Evolutionary conservation across 1,139 yeast genomes (phyloP), one percentile per base, ranked within the genome.

Genomic region (Candida tunisiensis): DNA sequence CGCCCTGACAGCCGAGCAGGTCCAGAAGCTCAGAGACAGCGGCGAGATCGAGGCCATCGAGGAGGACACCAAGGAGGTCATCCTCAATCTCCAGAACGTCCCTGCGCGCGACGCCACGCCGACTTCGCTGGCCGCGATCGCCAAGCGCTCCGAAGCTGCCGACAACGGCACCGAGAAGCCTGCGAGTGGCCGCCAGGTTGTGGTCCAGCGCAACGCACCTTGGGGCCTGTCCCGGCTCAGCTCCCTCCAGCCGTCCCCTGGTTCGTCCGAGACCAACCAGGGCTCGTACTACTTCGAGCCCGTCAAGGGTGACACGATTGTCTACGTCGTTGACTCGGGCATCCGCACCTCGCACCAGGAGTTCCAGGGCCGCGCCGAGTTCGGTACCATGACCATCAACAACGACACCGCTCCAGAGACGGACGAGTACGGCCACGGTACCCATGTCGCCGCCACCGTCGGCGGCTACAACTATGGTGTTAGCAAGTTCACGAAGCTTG

Each of bases 191-290:
- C n/a, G n/a, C n/a, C n/a, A n/a, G n/a, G n/a, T n/a, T n/a, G n/a
- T n/a, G 28, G 55, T 66, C 29, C 85, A 82, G 58, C 67, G 69
- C 42, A 82, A 82, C 37, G 88, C 93, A 24, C 85, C 88, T 28
- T 77, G 91, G 92, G 92, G 91, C 38, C 62, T 79, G 40, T 88
- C 96, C 25, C 73, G 96, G 60, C 66, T 85, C 34, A 79, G 94
- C 26, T 94, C 83, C 60, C 71, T 92, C 50, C 66, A 74, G 33
- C 64, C 79, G 40, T 73, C 74, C 33, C 62, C 78, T 30, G 77
- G 74, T 62, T 78, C 75, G 65, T 74, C 77, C 53, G 31, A 22
- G 4, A 4, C 12, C n/a, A 19, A 27, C 3, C 19, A 25, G 19
- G 33, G 29, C 19, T 19, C 26, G 12, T 85, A 83, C 55, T 56